Evolutionary conservation across 768 basidiomycete genomes (phyloP), one percentile per base, ranked within the genome.

Genomic region (Mycena kentingensis): DNA sequence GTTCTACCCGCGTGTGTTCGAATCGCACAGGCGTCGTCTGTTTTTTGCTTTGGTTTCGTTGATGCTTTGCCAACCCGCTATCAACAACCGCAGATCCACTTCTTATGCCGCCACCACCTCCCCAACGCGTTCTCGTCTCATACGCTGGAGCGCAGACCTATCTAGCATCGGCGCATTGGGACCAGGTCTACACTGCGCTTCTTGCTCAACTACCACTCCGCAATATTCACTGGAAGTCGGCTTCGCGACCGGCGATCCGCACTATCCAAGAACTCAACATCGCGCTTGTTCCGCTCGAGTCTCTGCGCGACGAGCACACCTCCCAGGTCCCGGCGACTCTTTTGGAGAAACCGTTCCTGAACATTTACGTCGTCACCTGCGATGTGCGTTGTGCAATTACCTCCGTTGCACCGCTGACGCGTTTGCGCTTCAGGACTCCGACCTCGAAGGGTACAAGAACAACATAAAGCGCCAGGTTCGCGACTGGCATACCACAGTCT

Each of bases 251-350:
- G 4, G 82, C 82, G 15, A 74, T 94, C 36, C 81, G 89, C 57
- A 97, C 93, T 1, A 92, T 99, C 45, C 93, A 94, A 64, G 87
- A 92, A 59, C 78, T 98, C n/a, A 78, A 87, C 55, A 81, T 97
- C 49, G 77, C 82, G 32, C 72, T 98, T 35, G 78, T 88, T 7
- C 70, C 83, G 5, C 74, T 91, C 35, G 87, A 87, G 57, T 77
- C 77, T 28, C 64, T 87, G 43, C 82, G 84, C 36, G 88, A 89
- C 58, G 90, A 90, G 67, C 81, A 81, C 60, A 75, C 83, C 3
- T 87, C 90, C 19, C 89, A 91, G 67, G 75, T 90, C 29, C 86
- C 87, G 3, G 79, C 80, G 21, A 88, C 88, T 19, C 67, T 98
- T 15, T 72, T 98, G 51, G 93, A 95, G 65, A 88, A 83, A 60